Evolutionary conservation across 441 rosid species (phyloP), one percentile per base, ranked within the genome.

Genomic region (Populus hybrid): DNA sequence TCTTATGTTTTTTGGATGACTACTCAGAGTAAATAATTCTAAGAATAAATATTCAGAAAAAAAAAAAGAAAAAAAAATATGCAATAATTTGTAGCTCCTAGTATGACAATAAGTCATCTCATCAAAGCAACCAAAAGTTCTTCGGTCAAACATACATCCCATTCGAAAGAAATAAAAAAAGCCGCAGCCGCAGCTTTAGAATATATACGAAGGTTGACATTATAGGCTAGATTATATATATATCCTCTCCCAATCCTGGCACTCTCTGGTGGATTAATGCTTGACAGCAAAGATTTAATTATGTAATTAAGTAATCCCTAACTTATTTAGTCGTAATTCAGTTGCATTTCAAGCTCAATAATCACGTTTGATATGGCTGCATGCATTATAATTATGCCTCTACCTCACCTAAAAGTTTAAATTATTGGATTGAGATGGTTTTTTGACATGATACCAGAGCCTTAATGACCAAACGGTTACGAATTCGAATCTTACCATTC

Each of bases 231-330:
- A 9, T 40, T 1, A 40, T 38, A 12, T 40, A 10, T 40, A 40
- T 38, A 69, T 35, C 57, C 6, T 42, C 53, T 14, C 12, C 57
- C 1, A 34, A 34, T 34, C 36, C 36, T 19, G 38, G 23, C 28
- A 36, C 21, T 69, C 24, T 69, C 5, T 34, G 71, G n/a, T 19
- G 71, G 72, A 2, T n/a, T 28, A 16, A 40, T 42, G 65, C 42
- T 70, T 70, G 73, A 42, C 73, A 34, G 65, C 73, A 7, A 42
- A 42, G 73, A 42, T 70, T 40, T 59, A 34, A 1, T 57, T 70
- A 46, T 66, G 59, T 57, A 50, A 50, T 53, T 42, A 18, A 26
- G 2, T 16, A 3, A 46, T 19, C 24, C 75, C 75, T 28, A 50
- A 71, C 36, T 46, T 18, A 26, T 50, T 69, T 57, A 18, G 63